phyloP scores from a whole-genome alignment of 257 asterid species.

The Solanum dulcamara region DNA sequence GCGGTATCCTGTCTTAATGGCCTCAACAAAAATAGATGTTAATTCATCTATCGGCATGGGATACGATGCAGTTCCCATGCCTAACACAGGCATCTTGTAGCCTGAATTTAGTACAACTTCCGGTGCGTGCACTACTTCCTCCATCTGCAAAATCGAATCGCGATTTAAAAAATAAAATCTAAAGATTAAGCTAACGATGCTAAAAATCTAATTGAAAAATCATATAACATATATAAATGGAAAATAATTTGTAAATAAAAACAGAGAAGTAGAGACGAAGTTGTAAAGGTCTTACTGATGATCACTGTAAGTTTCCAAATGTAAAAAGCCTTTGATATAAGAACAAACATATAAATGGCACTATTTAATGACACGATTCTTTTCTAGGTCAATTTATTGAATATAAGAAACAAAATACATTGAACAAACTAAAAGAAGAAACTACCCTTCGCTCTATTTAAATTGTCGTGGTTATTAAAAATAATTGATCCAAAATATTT shows the following conservation, averaged over 20 bases:
- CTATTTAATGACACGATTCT: neutral
- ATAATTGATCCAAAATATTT: too few relatives aligned
- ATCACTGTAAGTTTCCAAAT: neutral
- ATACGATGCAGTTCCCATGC: neutral
- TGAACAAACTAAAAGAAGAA: neutral
- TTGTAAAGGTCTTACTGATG: neutral
- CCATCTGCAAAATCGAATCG: neutral
- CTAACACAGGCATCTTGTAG: neutral
- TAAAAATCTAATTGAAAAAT: neutral
- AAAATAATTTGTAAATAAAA: neutral
- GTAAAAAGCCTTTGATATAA: neutral
- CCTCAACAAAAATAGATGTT: neutral
- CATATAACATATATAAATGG: neutral
- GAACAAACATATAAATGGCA: neutral
- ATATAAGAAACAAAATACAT: neutral
- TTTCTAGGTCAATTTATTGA: neutral
- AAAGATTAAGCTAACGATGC: neutral
- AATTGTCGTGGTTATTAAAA: neutral
- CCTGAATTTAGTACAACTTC: neutral
- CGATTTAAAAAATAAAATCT: neutral
- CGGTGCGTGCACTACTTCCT: neutral
- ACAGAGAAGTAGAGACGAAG: neutral
- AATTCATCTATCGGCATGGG: neutral
- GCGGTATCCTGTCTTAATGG: neutral
- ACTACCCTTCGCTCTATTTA: neutral